Base-by-base conservation (phyloP, 2,329 filamentous ascomycete species). In the Cladosporium halotolerans region DNA sequence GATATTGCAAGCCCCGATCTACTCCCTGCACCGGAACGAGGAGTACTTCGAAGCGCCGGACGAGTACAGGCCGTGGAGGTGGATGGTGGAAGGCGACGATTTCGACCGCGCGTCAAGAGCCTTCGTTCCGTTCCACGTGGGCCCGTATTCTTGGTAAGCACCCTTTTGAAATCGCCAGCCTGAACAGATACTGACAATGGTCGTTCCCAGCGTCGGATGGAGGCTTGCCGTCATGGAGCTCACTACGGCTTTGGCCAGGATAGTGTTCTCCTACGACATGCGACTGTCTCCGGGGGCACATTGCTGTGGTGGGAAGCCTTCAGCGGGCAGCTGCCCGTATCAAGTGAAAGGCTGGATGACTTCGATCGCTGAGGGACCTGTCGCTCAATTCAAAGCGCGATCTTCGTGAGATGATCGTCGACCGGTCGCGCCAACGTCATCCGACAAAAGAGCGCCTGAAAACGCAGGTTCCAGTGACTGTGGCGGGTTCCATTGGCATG, bases 51-150 rank as follows among this genome's bases (percentile, higher is more conserved):
- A 56, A 48, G 47, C 59, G n/a, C 54, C 65, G 6, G 55, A 62
- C 23, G 57, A 58, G 34, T 68, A 64, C 53, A 57, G 60, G 8
- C 66, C 66, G 2, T 64, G 67, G 43, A 58, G 65, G n/a, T 68
- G 65, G 65, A 53, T 66, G 23, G 57, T 50, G 14, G 54, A 63
- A 41, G 39, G 18, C 14, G 39, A 18, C 9, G 14, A 4, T 9
- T 18, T 41, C 13, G 9, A 9, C n/a, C 11, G 18, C n/a, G 39
- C 39, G 9, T 16, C 9, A 18, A 13, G 18, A 18, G 39, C 39
- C 14, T 41, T 41, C 13, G 39, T 41, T 14, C 39, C 39, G 9
- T 41, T 41, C 14, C 39, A 41, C 14, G 14, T 41, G 9, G 39
- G 39, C 4, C 39, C 39, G 14, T 18, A 41, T 18, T 41, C 39